A percentile compares a stretch with the other conserved stretches of the same genome.
These are phyloP conservation scores for Penicillium parvum DNA, from an alignment of 495 filamentous ascomycete genomes.

Conservation along the genomic window DNA sequence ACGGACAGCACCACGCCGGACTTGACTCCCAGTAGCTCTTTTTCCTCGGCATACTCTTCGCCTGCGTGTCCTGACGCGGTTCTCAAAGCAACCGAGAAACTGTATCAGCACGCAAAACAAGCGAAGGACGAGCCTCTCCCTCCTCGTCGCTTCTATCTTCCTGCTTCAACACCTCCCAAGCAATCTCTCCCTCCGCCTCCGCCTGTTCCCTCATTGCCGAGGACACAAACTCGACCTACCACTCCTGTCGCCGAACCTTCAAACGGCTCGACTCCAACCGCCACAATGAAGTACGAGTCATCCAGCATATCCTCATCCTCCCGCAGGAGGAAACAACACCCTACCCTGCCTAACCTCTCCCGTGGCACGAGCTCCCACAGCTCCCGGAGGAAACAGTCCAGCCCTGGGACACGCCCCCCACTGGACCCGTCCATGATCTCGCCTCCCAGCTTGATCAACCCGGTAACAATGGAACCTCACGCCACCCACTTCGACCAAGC, in stretches of 20 bases:
- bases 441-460: constrained; percentile 39
- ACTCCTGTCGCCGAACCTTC: constrained; percentile 15
- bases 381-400: constrained; percentile 27
- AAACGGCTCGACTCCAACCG: constrained; percentile 27
- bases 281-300: constrained; percentile 34
- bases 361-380: constrained; percentile 18
- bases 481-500: constrained; percentile 43
- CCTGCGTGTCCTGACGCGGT: constrained; percentile 30
- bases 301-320: constrained; percentile 25
- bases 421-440: constrained; percentile 45
- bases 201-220: constrained; percentile 23
- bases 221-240: constrained; percentile 16
- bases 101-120: constrained; percentile 24
- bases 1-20: constrained; percentile 36
- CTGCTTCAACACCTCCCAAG: constrained; percentile 31
- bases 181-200: constrained; percentile 32
- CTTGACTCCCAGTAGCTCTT: constrained; percentile 44
- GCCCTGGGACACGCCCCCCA: constrained; percentile 25
- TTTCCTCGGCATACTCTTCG: constrained; percentile 40
- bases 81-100: constrained; percentile 28
- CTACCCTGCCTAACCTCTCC: constrained; percentile 29
- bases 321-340: constrained; percentile 34
- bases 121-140: constrained; percentile 12
- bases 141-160: constrained; percentile 23
- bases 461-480: constrained; percentile 43